Percentiles rank a stretch among this genome's conserved stretches.
Conservation (phyloP, 2,329 filamentous ascomycete species). For the Nothophaeocryptopus gaeumannii region DNA sequence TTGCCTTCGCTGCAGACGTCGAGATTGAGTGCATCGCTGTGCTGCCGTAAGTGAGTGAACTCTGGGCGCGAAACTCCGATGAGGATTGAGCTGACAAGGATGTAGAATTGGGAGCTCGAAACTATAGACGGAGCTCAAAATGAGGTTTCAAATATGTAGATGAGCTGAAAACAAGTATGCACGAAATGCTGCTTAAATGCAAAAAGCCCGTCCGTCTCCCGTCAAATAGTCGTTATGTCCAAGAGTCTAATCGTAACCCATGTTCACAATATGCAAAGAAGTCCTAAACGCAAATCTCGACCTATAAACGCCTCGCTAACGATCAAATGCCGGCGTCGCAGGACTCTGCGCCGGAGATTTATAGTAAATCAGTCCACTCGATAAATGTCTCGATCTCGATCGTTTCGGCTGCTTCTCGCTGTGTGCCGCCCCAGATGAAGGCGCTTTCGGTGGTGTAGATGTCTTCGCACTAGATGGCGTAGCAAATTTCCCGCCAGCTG, state of each 20-base stretch:
- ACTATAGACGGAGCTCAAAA: neutral
- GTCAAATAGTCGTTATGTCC: neutral
- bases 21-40: constrained; percentile 54
- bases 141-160: too few species aligned
- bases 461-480: too few species aligned
- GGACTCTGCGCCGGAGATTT: constrained; percentile 18
- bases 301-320: constrained; percentile 10
- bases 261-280: neutral
- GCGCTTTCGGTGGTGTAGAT: constrained; percentile 1
- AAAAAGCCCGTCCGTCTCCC: neutral
- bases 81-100: constrained; percentile 1
- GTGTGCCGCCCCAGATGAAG: neutral
- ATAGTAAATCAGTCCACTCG: constrained; percentile 28
- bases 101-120: constrained; percentile 6
- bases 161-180: too few species aligned
- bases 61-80: neutral
- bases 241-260: neutral
- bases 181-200: too few species aligned
- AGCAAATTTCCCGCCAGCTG: too few species aligned
- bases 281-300: neutral
- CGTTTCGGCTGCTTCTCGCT: constrained; percentile 6
- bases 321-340: constrained; percentile 3
- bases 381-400: constrained; percentile 20
- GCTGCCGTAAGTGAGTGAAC: constrained; percentile 27
- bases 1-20: constrained; percentile 40